Percentiles rank a stretch among this genome's conserved stretches.
These are phyloP conservation scores for Penicillium brasilianum DNA, from an alignment of 2,329 filamentous ascomycete genomes.

Conservation along the genomic window DNA sequence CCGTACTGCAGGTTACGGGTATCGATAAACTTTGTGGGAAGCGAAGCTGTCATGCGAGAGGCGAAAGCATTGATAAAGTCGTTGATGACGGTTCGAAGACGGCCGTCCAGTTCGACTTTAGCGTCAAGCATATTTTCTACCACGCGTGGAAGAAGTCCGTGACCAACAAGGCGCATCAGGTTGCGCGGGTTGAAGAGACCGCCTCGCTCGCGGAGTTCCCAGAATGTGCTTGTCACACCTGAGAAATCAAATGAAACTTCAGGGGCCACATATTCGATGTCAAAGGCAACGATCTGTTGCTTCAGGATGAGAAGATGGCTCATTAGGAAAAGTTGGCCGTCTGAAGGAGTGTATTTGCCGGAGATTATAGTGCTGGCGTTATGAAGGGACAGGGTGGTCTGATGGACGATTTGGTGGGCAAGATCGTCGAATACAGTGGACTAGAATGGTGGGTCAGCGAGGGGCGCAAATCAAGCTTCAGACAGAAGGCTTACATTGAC, in stretches of 20 bases:
- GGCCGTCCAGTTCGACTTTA: slow-evolving; percentile 69
- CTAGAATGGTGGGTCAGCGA: slow-evolving; percentile 42
- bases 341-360: slow-evolving; percentile 64
- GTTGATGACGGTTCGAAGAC: slow-evolving; percentile 66
- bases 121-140: slow-evolving; percentile 75
- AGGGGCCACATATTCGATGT: slow-evolving; percentile 77
- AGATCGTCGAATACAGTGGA: slow-evolving; percentile 73
- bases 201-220: slow-evolving; percentile 68
- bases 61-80: slow-evolving; percentile 68
- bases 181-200: slow-evolving; percentile 69
- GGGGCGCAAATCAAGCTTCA: not conserved
- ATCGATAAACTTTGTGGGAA: slow-evolving; percentile 46
- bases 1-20: slow-evolving; percentile 46
- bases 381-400: slow-evolving; percentile 83
- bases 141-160: slow-evolving; percentile 66
- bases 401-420: slow-evolving; percentile 82
- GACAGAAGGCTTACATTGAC: slow-evolving; percentile 60
- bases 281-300: slow-evolving; percentile 92
- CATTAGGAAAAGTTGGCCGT: slow-evolving; percentile 89
- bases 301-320: slow-evolving; percentile 94
- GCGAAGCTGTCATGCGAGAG: slow-evolving; percentile 59
- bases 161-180: slow-evolving; percentile 63
- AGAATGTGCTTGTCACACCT: slow-evolving; percentile 68
- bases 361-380: slow-evolving; percentile 74
- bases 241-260: slow-evolving; percentile 71